Evolutionary conservation across 2,329 filamentous ascomycete species (phyloP), one percentile per base, ranked within the genome.

Genomic region (Meredithiella fracta): DNA sequence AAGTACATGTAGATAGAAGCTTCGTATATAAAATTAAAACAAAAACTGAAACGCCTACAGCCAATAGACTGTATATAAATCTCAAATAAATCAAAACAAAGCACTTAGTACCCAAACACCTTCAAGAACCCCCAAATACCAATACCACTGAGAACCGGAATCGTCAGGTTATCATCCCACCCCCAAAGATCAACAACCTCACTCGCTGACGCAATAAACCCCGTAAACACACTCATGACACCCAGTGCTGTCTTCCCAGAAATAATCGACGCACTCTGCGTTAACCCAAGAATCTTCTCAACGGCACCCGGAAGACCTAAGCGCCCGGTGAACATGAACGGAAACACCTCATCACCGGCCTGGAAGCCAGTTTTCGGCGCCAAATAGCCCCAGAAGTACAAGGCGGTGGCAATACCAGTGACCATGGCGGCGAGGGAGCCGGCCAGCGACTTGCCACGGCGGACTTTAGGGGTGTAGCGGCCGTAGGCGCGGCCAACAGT

Each of bases 91-190:
- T 22, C 14, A 37, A 34, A 15, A 34, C 20, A 6, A 14, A 17
- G 15, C 9, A 9, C 26, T 34, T 20, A 51, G 15, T 25, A 80
- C 54, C 83, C 83, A 74, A 96, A 96, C 51, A 89, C 68, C 71
- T 86, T 94, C 63, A 97, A 75, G 67, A 98, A 96, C 0, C 84
- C 85, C 83, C 86, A 95, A 59, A 98, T 81, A 5, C 90, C 90
- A 49, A 88, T 70, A 23, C 90, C 89, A 65, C 88, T 95, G 52
- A 98, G 74, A 25, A 94, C 81, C 1, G 92, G 92, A 67, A 98
- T 98, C 52, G 91, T 97, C 63, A 98, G 73, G 69, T 98, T 98
- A 70, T 98, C 92, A 65, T 98, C 92, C 85, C 88, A 90, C 51
- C 89, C 87, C 66, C 89, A 96, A 0, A 97, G 65, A 69, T 98